These are phyloP conservation scores for Tetratostichococcus sp. DNA, from an alignment of 139 green algal species.

Conservation along the genomic window DNA sequence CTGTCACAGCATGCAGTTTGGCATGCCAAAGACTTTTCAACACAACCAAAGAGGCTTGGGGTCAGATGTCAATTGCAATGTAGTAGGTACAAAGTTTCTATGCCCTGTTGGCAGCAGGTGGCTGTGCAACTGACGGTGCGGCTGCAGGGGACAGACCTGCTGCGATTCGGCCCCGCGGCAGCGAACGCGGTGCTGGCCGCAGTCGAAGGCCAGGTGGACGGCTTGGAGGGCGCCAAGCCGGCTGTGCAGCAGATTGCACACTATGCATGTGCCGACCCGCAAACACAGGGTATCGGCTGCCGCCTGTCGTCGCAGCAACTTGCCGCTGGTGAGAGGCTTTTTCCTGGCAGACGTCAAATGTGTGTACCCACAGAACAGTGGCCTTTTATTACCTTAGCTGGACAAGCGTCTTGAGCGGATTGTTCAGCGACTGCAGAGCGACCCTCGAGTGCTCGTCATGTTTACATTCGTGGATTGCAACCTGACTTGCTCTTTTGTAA, in stretches of 20 bases:
- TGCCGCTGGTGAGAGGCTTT: neutral
- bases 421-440: too few species aligned
- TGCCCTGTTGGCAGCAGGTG: neutral
- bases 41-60: too few species aligned
- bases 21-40: too few species aligned
- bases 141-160: neutral
- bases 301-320: neutral
- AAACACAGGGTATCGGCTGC: neutral
- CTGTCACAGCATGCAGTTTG: too few species aligned
- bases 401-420: too few species aligned
- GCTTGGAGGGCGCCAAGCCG: neutral
- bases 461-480: too few species aligned
- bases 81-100: too few species aligned
- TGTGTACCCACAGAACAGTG: too few species aligned
- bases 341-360: too few species aligned
- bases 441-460: too few species aligned
- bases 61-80: too few species aligned
- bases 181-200: neutral
- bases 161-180: neutral
- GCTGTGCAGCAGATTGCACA: neutral
- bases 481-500: neutral
- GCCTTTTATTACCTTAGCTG: too few species aligned
- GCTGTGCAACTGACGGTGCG: neutral
- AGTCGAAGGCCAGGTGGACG: neutral
- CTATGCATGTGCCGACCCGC: neutral